Evolutionary conservation across 805 yeast species (phyloP), one percentile per base, ranked within the genome.

Genomic region (Candida corydali): DNA sequence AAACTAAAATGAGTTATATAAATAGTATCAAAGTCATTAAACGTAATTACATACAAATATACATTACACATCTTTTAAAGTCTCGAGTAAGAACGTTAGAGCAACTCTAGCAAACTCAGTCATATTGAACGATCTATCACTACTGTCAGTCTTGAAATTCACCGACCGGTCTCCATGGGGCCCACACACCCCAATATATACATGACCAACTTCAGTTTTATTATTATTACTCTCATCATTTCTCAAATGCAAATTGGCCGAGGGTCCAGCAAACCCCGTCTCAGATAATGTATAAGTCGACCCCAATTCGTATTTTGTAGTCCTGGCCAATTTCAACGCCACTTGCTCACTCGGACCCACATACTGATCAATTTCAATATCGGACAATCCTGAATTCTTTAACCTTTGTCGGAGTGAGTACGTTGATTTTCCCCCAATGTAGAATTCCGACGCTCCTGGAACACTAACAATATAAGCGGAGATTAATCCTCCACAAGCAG

Each of bases 261-360:
- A 63, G 2, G 94, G 93, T 1, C 95, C 95, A 0, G 96, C 95
- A 67, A 83, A 82, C 1, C 95, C 96, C 1, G 93, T 81, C 56
- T 86, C 96, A 1, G 89, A 80, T 14, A 86, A 65, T 3, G 86
- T 87, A 58, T 79, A 86, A 0, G 89, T 83, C 3, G 88, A 79
- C 0, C 95, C 95, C 45, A 86, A 70, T 54, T 86, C 95, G 42
- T 86, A 75, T 51, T 81, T 71, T 38, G 88, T 67, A 45, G 84
- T 85, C 35, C 96, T 69, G 2, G 95, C 95, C 45, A 86, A 65
- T 49, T 85, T 73, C 42, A 78, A 54, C 2, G 84, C 95, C 12
- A 84, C 94, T 30, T 69, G 71, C 48, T 81, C 87, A 27, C 82
- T 73, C 3, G 96, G 95, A 2, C 95, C 96, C 29, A 89, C 84